phyloP scores from a whole-genome alignment of 495 filamentous ascomycete genomes.

The Neurospora sublineolata region DNA sequence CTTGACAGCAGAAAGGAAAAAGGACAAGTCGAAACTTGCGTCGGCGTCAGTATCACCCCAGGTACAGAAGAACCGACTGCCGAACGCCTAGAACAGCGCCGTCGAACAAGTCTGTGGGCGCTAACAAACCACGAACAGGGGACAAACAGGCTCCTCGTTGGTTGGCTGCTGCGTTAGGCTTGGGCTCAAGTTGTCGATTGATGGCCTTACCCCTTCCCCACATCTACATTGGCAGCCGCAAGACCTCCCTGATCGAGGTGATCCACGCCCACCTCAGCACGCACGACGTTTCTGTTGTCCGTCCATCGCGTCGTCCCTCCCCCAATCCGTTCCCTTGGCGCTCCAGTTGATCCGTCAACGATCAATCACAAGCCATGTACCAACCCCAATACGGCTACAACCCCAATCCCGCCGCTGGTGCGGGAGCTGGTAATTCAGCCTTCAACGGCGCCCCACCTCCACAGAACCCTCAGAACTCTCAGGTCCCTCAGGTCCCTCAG shows the following conservation, averaged over 20 bases:
- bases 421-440: slow-evolving; percentile 23
- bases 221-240: slow-evolving; percentile 24
- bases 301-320: slow-evolving; percentile 9
- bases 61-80: neutral
- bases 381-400: slow-evolving; percentile 34
- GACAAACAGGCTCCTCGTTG: neutral
- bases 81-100: neutral
- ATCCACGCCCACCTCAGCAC: slow-evolving; percentile 5
- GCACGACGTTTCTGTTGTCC: slow-evolving; percentile 17
- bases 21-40: neutral
- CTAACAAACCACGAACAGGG: neutral
- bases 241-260: slow-evolving; percentile 16
- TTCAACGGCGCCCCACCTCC: slow-evolving; percentile 40
- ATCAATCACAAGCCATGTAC: slow-evolving; percentile 33
- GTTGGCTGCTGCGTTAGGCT: neutral
- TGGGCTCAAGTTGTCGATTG: slow-evolving; percentile 4
- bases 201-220: slow-evolving; percentile 23
- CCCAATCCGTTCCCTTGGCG: slow-evolving; percentile 5
- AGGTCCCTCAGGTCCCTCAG: neutral
- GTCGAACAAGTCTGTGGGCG: neutral
- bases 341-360: slow-evolving; percentile 13
- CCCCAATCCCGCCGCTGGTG: slow-evolving; percentile 25
- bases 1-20: neutral
- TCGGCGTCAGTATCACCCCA: neutral
- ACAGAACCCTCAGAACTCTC: slow-evolving; percentile 21